Conservation (phyloP, 495 filamentous ascomycete genomes). For the Aspergillus biplanus region DNA sequence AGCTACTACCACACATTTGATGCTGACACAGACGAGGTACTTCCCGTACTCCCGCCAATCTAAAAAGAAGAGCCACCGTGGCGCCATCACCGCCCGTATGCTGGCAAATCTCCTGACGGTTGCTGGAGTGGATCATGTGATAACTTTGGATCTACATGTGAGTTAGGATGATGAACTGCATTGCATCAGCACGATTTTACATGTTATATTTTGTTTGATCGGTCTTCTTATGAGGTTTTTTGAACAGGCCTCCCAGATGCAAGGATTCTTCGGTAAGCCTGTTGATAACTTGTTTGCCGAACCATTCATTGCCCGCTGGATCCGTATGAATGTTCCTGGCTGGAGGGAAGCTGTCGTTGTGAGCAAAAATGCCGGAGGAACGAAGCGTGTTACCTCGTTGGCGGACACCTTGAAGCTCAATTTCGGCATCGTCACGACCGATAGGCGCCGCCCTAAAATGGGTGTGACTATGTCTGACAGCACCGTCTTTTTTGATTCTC, state of each 20-base stretch:
- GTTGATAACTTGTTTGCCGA: constrained; percentile 98
- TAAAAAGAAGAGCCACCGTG: constrained; percentile 97
- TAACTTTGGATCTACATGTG: constrained; percentile 93
- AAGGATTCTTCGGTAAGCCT: constrained; percentile 97
- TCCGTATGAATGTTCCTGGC: constrained; percentile 78
- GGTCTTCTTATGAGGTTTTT: constrained; percentile 19
- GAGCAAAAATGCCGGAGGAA: constrained; percentile 96
- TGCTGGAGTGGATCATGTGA: constrained; percentile 94
- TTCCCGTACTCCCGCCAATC: constrained; percentile 98
- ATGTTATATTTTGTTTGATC: constrained; percentile 5
- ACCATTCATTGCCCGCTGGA: constrained; percentile 95
- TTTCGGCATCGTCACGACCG: constrained; percentile 96
- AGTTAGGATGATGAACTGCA: constrained; percentile 29
- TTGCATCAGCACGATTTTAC: constrained; percentile 11
- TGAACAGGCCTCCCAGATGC: constrained; percentile 83
- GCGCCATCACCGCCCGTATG: constrained; percentile 96
- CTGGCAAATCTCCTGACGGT: constrained; percentile 91
- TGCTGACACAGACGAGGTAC: constrained; percentile 65
- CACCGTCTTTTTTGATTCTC: constrained; percentile 54
- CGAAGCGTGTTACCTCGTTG: constrained; percentile 94
- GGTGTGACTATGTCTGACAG: constrained; percentile 68
- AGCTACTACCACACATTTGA: constrained; percentile 33
- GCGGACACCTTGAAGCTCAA: constrained; percentile 96
- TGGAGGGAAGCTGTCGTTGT: constrained; percentile 95
- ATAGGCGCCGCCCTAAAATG: constrained; percentile 67